Evolutionary conservation across 306 rosid genomes (phyloP).

Genomic region (Cucurbita ficifolia): DNA sequence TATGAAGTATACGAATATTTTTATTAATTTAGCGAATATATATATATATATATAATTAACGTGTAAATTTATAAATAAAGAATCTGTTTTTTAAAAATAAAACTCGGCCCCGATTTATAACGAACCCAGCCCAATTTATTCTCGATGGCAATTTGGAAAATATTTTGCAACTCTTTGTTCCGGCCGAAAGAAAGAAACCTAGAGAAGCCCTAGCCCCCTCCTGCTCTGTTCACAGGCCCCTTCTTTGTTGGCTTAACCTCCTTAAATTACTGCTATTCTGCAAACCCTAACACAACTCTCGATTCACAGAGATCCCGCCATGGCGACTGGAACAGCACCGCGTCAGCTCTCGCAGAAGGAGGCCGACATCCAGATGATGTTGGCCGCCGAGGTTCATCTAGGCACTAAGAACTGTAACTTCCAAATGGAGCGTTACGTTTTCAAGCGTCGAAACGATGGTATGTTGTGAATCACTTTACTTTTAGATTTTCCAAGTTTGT

Average conservation of each 20-base stretch:
- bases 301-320: slow-evolving; percentile 2
- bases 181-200: background rate
- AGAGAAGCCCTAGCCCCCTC: background rate
- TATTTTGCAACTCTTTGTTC: background rate
- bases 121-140: background rate
- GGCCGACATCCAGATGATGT: slow-evolving; percentile 72
- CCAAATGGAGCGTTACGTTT: slow-evolving; percentile 85
- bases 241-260: background rate
- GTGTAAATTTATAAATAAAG: background rate
- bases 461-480: background rate
- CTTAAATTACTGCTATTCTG: background rate
- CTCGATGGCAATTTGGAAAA: background rate
- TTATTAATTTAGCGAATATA: too few relatives aligned
- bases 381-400: slow-evolving; percentile 73
- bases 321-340: slow-evolving; percentile 34
- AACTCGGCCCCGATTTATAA: background rate
- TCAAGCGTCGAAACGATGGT: slow-evolving; percentile 91
- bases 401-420: slow-evolving; percentile 79
- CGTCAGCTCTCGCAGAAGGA: slow-evolving; percentile 72
- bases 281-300: background rate
- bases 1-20: too few relatives aligned
- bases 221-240: background rate
- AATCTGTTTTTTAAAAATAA: too few relatives aligned
- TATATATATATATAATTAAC: too few relatives aligned
- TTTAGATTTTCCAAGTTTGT: background rate